Evolutionary conservation across 1,139 yeast species (phyloP).

Genomic region (Wickerhamomyces sp.): DNA sequence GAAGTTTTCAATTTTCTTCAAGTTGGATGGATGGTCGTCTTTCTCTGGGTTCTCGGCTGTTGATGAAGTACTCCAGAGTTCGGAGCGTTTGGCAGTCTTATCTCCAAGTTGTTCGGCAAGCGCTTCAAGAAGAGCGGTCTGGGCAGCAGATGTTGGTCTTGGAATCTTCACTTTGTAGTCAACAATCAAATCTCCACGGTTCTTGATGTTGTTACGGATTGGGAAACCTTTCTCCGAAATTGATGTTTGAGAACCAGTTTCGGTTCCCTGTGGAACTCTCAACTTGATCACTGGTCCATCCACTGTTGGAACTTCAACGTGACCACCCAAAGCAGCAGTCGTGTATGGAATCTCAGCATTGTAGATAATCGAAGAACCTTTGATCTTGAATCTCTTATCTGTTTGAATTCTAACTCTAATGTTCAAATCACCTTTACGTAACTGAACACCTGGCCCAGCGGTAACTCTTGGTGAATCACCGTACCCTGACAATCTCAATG

Average conservation of each 20-base stretch:
- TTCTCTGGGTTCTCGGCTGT: neutral
- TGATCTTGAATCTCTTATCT: constrained; percentile 66
- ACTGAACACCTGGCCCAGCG: constrained; percentile 54
- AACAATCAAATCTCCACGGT: constrained; percentile 81
- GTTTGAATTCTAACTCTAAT: constrained; percentile 73
- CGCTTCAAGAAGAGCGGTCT: constrained; percentile 88
- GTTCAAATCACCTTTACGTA: constrained; percentile 80
- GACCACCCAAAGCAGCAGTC: constrained; percentile 95
- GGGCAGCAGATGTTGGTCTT: constrained; percentile 79
- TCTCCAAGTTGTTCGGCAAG: constrained; percentile 89
- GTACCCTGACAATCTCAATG: constrained; percentile 78
- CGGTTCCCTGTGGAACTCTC: constrained; percentile 84
- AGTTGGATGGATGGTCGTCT: constrained; percentile 42
- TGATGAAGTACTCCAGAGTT: constrained; percentile 45
- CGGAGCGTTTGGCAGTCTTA: constrained; percentile 64
- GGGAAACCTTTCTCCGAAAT: constrained; percentile 92
- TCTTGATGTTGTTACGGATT: constrained; percentile 43
- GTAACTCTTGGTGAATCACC: constrained; percentile 86
- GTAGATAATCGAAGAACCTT: constrained; percentile 58
- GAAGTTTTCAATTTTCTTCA: constrained; percentile 58
- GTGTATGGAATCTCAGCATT: constrained; percentile 78
- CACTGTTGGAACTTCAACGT: constrained; percentile 79
- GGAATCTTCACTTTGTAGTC: constrained; percentile 65
- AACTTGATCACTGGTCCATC: constrained; percentile 71
- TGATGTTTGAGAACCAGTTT: constrained; percentile 66